Evolutionary conservation across 1,284 basidiomycete genomes (phyloP).

Genomic region (Naganishia cerealis): DNA sequence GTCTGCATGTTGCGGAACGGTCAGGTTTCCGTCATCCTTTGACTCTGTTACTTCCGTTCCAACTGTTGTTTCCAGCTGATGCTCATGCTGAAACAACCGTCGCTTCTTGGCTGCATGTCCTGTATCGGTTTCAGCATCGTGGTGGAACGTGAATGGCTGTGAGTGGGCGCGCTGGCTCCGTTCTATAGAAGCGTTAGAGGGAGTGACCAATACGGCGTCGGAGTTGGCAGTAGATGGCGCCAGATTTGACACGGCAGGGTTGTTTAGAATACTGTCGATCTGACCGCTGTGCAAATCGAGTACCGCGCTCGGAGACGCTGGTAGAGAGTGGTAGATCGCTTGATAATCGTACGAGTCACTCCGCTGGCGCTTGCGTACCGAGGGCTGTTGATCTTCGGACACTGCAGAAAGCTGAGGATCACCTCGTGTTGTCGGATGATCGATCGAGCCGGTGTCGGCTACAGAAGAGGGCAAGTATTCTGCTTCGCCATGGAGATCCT

Average conservation of each 20-base stretch:
- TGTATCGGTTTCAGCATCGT: not conserved
- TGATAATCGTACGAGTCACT: conserved; percentile 3
- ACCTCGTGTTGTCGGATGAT: not conserved
- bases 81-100: conserved; percentile 20
- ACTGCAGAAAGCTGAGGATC: not conserved
- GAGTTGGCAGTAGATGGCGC: not conserved
- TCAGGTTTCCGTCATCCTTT: not conserved
- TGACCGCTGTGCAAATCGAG: not conserved
- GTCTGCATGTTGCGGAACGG: not conserved
- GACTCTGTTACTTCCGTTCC: not conserved
- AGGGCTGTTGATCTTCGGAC: not conserved
- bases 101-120: conserved; percentile 15
- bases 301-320: conserved; percentile 5
- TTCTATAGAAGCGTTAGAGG: not conserved
- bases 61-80: not conserved
- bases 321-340: conserved; percentile 15
- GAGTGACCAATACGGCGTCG: not conserved
- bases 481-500: not conserved
- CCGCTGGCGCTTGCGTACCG: conserved; percentile 8
- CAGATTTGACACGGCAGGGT: not conserved
- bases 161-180: conserved; percentile 16
- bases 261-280: not conserved
- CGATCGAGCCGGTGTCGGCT: conserved; percentile 1
- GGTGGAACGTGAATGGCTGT: conserved; percentile 6
- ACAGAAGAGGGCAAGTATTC: not conserved